Base-by-base conservation (phyloP, 306 rosid species). In the Albizia julibrissin region DNA sequence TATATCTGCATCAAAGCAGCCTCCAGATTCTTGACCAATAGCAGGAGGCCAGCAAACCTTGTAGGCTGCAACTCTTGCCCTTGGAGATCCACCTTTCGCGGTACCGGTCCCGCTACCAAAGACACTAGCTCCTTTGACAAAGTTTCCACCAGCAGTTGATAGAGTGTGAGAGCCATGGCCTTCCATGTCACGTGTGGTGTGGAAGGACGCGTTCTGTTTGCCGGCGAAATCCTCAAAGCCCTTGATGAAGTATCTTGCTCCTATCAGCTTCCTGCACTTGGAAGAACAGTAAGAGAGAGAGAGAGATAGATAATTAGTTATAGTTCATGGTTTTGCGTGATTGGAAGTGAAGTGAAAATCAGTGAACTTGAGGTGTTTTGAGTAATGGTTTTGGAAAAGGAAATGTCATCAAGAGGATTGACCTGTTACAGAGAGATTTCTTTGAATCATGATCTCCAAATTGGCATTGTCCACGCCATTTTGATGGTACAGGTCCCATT, bases 141-240 rank as follows among this genome's bases (percentile, higher is more conserved):
- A 87, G 54, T 31, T 95, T 12, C 98, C 99, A 0, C 91, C 98
- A 0, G 97, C 98, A 0, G 99, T 95, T n/a, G 99, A 95, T 61
- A 95, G 81, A 43, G 99, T 95, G 43, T 95, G 99, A 15, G 97
- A 27, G 6, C 99, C 99, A 69, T 95, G 98, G 59, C 99, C 99
- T 0, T 67, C 88, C 3, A 42, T 0, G 88, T 95, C 99, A 2
- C 97, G 88, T 0, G 89, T 76, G 8, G 82, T 82, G 33, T 74
- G 4, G 3, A 13, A n/a, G 7, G 89, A 75, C 5, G 1, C 15
- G n/a, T 70, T 67, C 2, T 56, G 50, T 2, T 2, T 12, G 8
- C 70, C 66, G 0, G 2, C 6, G 4, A 3, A 5, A 58, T 42
- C 70, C 4, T 21, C 42, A 26, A 61, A 86, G 0, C 94, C 99